Conservation (phyloP, 306 rosid genomes). For the Oemleria cerasiformis region DNA sequence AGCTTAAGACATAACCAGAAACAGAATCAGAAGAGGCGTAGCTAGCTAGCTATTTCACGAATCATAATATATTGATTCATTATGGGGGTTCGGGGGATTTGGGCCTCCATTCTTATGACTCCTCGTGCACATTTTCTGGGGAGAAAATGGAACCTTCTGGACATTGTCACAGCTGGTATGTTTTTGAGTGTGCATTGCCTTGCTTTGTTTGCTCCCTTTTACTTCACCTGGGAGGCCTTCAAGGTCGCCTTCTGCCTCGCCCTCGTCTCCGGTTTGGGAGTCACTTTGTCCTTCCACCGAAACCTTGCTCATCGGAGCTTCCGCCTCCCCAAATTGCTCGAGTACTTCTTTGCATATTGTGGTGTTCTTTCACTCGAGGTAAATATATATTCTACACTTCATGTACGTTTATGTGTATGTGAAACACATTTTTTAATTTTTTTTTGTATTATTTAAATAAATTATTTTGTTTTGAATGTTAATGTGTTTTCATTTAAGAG, state of each 20-base stretch:
- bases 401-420: too few species aligned
- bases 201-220: slow-evolving; percentile 66
- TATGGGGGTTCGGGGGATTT: not conserved
- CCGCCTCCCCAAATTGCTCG: slow-evolving; percentile 83
- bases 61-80: not conserved
- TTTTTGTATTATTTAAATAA: not conserved
- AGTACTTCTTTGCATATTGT: slow-evolving; percentile 72
- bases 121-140: slow-evolving; percentile 19
- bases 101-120: not conserved
- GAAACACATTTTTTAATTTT: not conserved
- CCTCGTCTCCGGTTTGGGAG: slow-evolving; percentile 64
- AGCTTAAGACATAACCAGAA: not conserved
- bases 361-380: slow-evolving; percentile 85
- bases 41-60: too few species aligned
- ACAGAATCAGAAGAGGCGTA: not conserved
- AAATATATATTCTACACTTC: too few species aligned
- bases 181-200: slow-evolving; percentile 57
- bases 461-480: too few species aligned
- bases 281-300: slow-evolving; percentile 74
- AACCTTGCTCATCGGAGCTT: slow-evolving; percentile 84
- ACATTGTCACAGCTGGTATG: slow-evolving; percentile 55
- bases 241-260: slow-evolving; percentile 46
- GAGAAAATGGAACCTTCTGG: slow-evolving; percentile 66
- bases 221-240: slow-evolving; percentile 59
- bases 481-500: too few species aligned